A percentile compares a stretch with the other conserved stretches of the same genome.
Evolutionary conservation across 2,329 filamentous ascomycete genomes (phyloP).

Genomic region (Teratosphaeria viscida): DNA sequence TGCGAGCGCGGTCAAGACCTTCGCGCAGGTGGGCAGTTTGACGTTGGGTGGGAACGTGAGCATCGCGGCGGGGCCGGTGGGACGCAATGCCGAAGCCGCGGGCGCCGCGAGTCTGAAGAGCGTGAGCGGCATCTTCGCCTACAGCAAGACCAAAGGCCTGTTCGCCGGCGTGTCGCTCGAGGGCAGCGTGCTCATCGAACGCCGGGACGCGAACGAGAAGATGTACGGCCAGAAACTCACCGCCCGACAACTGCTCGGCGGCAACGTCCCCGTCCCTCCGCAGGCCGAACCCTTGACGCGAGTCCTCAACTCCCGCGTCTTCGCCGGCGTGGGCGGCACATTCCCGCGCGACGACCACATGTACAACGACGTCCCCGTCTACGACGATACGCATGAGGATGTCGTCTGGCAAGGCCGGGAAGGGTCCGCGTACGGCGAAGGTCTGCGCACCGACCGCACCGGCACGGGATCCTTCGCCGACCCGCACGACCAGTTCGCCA

Average conservation of each 20-base stretch:
- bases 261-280: slow-evolving; percentile 65
- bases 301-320: slow-evolving; percentile 74
- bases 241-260: slow-evolving; percentile 70
- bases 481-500: slow-evolving; percentile 42
- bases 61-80: slow-evolving; percentile 85
- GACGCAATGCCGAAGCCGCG: slow-evolving; percentile 89
- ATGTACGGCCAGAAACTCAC: slow-evolving; percentile 78
- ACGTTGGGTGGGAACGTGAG: slow-evolving; percentile 95
- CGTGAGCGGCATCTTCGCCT: slow-evolving; percentile 87
- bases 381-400: slow-evolving; percentile 72
- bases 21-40: slow-evolving; percentile 82
- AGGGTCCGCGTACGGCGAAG: slow-evolving; percentile 62
- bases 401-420: slow-evolving; percentile 71
- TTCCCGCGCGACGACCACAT: slow-evolving; percentile 49
- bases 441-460: slow-evolving; percentile 42
- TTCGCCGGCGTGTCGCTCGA: slow-evolving; percentile 94
- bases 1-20: slow-evolving; percentile 75
- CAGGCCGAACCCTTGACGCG: slow-evolving; percentile 75
- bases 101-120: slow-evolving; percentile 84
- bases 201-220: slow-evolving; percentile 93
- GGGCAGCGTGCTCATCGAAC: slow-evolving; percentile 84
- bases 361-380: slow-evolving; percentile 91
- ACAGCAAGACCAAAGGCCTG: slow-evolving; percentile 94
- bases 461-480: slow-evolving; percentile 21
- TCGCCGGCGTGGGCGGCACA: slow-evolving; percentile 53